Percentiles rank a stretch among this genome's conserved stretches.
Conservation (phyloP, 108 stramenopile genomes). For the Nitzschia sp. region DNA sequence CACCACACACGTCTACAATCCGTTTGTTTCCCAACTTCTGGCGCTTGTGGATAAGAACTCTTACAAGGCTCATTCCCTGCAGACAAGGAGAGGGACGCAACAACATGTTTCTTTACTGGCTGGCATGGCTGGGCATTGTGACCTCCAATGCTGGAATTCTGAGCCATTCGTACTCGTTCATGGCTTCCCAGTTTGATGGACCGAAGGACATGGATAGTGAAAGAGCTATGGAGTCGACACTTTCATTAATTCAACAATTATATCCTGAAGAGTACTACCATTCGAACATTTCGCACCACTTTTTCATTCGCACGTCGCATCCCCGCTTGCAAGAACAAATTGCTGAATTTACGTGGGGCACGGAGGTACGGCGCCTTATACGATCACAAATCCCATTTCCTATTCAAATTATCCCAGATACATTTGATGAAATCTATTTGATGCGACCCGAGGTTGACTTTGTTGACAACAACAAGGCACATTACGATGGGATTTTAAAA, state of each 20-base stretch:
- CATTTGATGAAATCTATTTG: slow-evolving; percentile 18
- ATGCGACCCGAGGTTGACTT: slow-evolving; percentile 24
- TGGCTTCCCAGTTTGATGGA: too few relatives aligned
- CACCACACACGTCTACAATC: too few relatives aligned
- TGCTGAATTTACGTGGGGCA: background rate
- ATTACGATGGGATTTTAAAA: slow-evolving; percentile 18
- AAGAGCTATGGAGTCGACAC: background rate
- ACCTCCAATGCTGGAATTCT: too few relatives aligned
- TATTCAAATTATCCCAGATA: background rate
- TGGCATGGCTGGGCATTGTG: too few relatives aligned
- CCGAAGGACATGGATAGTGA: too few relatives aligned
- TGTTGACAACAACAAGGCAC: slow-evolving; percentile 17
- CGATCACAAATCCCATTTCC: background rate
- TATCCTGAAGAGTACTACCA: slow-evolving; percentile 11
- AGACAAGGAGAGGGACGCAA: too few relatives aligned
- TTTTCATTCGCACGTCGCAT: slow-evolving; percentile 15
- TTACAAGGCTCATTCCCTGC: too few relatives aligned
- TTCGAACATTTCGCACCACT: slow-evolving; percentile 17
- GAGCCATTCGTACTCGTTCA: too few relatives aligned
- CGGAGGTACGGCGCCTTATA: background rate
- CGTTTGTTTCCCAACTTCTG: too few relatives aligned
- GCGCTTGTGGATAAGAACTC: too few relatives aligned
- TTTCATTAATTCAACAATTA: background rate
- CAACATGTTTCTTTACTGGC: too few relatives aligned
- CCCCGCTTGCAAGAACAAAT: background rate